Base-by-base conservation (phyloP, 805 yeast species). In the Torulaspora franciscae region DNA sequence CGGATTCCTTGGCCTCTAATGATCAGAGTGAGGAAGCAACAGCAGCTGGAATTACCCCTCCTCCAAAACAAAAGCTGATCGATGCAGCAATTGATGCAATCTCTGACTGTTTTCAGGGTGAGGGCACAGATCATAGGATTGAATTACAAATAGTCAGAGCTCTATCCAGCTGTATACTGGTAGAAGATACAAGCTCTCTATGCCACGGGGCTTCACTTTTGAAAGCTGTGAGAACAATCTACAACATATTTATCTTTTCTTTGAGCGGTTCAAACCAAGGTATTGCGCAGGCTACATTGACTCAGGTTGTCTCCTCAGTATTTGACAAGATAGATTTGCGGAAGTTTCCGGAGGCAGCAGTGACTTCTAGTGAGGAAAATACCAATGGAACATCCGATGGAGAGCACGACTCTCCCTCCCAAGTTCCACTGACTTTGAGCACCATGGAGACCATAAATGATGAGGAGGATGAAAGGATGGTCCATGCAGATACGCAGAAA, bases 111-210 rank as follows among this genome's bases (percentile, higher is more conserved):
- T 91, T 87, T 63, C 86, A 83, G 49, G 95, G 95, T 32, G 99
- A 93, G 64, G 88, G 89, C 1, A 88, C 98, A 0, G 95, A 90
- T 61, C 85, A 85, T 19, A 80, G 76, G 46, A 79, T 95, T 27
- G 99, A 95, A 69, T 69, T 93, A 45, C 99, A 95, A 67, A 91
- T 93, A 9, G 84, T 91, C 26, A 80, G 95, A 58, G 97, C 97
- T 0, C 71, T 95, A 40, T 83, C 91, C 62, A 88, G 93, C 50
- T 91, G 95, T 41, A 83, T 89, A 11, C 72, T 91, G 27, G 85
- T 87, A 50, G 90, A 84, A 48, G 76, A 77, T 28, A 73, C 85
- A 65, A 85, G 90, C 23, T 87, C 89, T 15, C 45, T 60, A n/a
- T 64, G 68, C 37, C 99, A 93, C 60, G 98, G 98, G 2, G 85